These are phyloP conservation scores for Cavenderia fasciculata DNA, from an alignment of 78 protist species.

Conservation along the genomic window DNA sequence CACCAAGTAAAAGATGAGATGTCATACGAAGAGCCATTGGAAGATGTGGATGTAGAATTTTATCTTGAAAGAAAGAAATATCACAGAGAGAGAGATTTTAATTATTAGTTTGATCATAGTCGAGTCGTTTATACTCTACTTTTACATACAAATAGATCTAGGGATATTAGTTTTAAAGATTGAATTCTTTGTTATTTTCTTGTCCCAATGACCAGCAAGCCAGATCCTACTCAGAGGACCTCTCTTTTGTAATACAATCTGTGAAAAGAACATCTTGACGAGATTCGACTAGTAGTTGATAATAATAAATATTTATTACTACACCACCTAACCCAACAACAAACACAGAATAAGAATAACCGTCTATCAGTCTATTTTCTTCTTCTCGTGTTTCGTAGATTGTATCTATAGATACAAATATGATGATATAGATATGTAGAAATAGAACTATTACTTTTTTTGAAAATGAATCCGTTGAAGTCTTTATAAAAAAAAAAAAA, in stretches of 20 bases:
- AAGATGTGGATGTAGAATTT: slow-evolving; percentile 80
- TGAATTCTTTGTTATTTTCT: slow-evolving; percentile 64
- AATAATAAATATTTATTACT: no score
- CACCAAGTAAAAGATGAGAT: slow-evolving; percentile 94
- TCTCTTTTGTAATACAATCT: slow-evolving; percentile 84
- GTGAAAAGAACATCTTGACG: slow-evolving; percentile 90
- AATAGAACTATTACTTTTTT: no score
- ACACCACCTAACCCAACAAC: no score
- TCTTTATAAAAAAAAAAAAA: no score
- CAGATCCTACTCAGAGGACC: slow-evolving; percentile 89
- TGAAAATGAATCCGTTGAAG: no score
- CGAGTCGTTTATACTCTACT: not conserved
- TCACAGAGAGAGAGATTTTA: not conserved
- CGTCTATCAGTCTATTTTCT: no score
- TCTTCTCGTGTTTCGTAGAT: no score
- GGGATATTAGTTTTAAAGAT: slow-evolving; percentile 76
- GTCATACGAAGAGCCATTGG: slow-evolving; percentile 92
- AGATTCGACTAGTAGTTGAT: no score
- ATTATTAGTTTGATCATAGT: not conserved
- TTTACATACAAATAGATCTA: slow-evolving; percentile 65
- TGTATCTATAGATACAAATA: no score
- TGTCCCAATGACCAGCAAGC: slow-evolving; percentile 94
- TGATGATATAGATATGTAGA: no score
- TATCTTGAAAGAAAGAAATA: not conserved
- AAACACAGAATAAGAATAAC: no score